Base-by-base conservation (phyloP, 2,329 filamentous ascomycete species). In the Byssochlamys sp. region DNA sequence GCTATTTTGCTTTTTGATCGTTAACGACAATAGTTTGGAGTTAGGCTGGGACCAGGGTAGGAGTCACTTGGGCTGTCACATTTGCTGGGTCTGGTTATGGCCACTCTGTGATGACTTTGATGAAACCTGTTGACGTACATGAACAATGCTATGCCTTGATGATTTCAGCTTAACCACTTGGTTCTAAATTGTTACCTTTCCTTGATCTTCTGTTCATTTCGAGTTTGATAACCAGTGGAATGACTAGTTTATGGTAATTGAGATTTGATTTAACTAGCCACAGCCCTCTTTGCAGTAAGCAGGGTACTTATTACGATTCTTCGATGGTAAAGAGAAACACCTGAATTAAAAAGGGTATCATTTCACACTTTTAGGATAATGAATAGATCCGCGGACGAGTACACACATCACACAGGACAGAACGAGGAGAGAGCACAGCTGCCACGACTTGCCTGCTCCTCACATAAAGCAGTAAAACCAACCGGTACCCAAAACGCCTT, bases 61-160 rank as follows among this genome's bases (percentile, higher is more conserved):
- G 65, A 61, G 61, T 66, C 61, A 57, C 61, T 61, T 60, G 65
- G 60, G 61, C 59, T 63, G 65, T 56, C 60, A 63, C 51, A 64
- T 66, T 60, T 55, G 58, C 62, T 63, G 62, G 63, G 61, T 64
- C 62, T 64, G 55, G 62, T 45, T 59, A 71, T 66, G 67, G 68
- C 54, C n/a, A 26, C 64, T 62, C 67, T 67, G 63, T 67, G 62
- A 73, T 62, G 69, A 73, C 66, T 62, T 71, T 71, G 66, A 72
- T 67, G 68, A 73, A 54, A 64, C 62, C 59, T 68, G 66, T 61
- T 66, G 69, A 73, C 71, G 70, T 72, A 71, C 68, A 73, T 69
- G 71, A 71, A 62, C 64, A 51, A 69, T 68, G 66, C 63, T 58
- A 70, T 67, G 66, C 64, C 65, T 68, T 69, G 62, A 71, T 64